Evolutionary conservation across 2,329 filamentous ascomycete genomes (phyloP), one percentile per base, ranked within the genome.

Genomic region (Penicillium rolfsii): DNA sequence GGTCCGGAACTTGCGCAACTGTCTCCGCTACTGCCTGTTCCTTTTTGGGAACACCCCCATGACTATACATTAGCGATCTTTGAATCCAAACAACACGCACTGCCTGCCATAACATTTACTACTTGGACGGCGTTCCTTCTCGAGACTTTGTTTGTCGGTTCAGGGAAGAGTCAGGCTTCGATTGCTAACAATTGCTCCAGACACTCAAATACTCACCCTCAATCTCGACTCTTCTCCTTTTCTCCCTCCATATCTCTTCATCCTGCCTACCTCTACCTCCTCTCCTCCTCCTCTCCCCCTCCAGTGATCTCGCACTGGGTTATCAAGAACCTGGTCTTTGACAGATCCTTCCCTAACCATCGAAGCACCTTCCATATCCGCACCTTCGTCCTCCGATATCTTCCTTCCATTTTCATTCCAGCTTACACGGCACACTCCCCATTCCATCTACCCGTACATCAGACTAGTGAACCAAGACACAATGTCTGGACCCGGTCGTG

Each of bases 401-500:
- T 41, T 0, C 53, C 28, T 40, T 38, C 36, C 40, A 22, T 19
- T 33, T 24, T 2, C 41, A 16, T 26, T 19, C 22, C 22, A 30
- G 24, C 33, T 26, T n/a, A 16, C 33, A 14, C 41, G 19, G 6
- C 12, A 53, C 12, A 36, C 19, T 7, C 36, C 12, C 19, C 24
- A 33, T 50, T 16, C 55, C 24, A 19, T 57, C 55, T 41, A 33
- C 19, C 9, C 6, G n/a, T 26, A 6, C 16, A 6, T 11, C 35
- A 28, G 50, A 33, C 43, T 12, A 35, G 12, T 33, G 19, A 3
- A 14, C 5, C 14, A 45, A 33, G 14, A 5, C 53, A 56, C n/a
- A n/a, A 56, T 56, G 53, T 56, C 53, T 46, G 41, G 40, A 7
- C 22, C 5, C 36, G 19, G 9, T 36, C 43, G 41, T 16, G 53